Base-by-base conservation (phyloP, 1,284 basidiomycete genomes). In the Cutaneotrichosporon dermatis region DNA sequence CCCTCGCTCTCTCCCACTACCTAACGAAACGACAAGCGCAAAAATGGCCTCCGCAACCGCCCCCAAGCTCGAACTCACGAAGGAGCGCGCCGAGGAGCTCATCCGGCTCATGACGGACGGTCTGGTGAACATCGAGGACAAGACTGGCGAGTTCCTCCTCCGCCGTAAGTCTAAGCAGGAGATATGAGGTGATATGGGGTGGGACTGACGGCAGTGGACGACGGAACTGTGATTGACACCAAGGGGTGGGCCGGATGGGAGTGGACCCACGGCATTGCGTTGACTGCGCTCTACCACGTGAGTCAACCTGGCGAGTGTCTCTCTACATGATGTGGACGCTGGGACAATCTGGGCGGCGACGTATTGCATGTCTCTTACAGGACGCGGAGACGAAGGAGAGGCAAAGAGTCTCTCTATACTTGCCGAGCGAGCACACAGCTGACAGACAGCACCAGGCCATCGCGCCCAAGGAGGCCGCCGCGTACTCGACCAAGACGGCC, bases 241-340 rank as follows among this genome's bases (percentile, higher is more conserved):
- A 86, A 86, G 66, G 84, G 84, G 4, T 86, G 85, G 84, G 80
- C 83, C 58, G 74, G 73, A 4, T 86, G 85, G 85, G 84, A 86
- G 77, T 86, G 85, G 85, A 86, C 84, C 5, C 84, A 86, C 68
- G 85, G 85, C 58, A 67, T 74, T 13, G 72, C 67, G 0, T 43
- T 67, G 9, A 72, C 67, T 4, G 70, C 66, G 2, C 45, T 70
- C 42, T 59, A 62, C 41, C 57, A 59, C 36, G 63, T 65, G 51
- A 39, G 61, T 58, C n/a, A 10, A 34, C 25, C 25, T 25, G 25
- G 25, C 25, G 25, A 25, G 25, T 25, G 25, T 25, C 25, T 25
- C 25, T 25, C 25, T 25, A 25, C 25, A 25, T 25, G 25, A 25
- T 25, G 25, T 25, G 25, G 25, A 25, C 2, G 25, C 25, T 25